phyloP scores from a whole-genome alignment of 1,284 basidiomycete species.

The Xerocomus nothofagi region DNA sequence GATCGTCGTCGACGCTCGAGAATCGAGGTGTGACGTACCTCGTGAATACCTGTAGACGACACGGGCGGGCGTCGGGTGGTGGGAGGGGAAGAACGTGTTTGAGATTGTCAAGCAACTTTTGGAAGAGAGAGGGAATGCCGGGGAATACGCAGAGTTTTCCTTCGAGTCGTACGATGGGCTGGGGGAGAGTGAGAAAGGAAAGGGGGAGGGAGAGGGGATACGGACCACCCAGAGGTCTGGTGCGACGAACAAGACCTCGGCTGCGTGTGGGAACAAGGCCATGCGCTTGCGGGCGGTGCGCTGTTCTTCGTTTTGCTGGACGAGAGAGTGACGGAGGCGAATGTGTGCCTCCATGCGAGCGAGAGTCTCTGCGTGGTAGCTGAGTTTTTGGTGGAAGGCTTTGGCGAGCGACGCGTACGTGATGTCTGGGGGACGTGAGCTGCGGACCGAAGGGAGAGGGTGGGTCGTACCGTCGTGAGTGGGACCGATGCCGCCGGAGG shows the following conservation, averaged over 20 bases:
- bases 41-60: constrained; percentile 78
- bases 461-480: constrained; percentile 74
- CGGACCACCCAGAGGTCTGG: constrained; percentile 80
- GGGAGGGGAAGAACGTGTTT: constrained; percentile 77
- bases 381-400: constrained; percentile 77
- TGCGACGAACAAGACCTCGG: constrained; percentile 73
- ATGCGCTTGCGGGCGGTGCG: constrained; percentile 73
- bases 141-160: constrained; percentile 89
- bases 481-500: constrained; percentile 84
- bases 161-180: constrained; percentile 82
- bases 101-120: constrained; percentile 73
- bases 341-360: constrained; percentile 72
- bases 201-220: not conserved
- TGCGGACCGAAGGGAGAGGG: not conserved
- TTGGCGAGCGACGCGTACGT: constrained; percentile 86
- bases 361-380: constrained; percentile 81
- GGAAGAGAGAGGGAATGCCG: constrained; percentile 86
- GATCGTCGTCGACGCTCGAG: too few species aligned
- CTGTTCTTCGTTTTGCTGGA: constrained; percentile 69
- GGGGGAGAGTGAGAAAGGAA: constrained; percentile 7
- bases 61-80: constrained; percentile 65
- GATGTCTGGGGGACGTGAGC: constrained; percentile 57
- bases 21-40: constrained; percentile 45
- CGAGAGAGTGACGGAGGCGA: constrained; percentile 55
- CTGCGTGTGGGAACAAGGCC: constrained; percentile 79